Conservation (phyloP, 768 basidiomycete genomes). For the Xerocomellus dryophilus region DNA sequence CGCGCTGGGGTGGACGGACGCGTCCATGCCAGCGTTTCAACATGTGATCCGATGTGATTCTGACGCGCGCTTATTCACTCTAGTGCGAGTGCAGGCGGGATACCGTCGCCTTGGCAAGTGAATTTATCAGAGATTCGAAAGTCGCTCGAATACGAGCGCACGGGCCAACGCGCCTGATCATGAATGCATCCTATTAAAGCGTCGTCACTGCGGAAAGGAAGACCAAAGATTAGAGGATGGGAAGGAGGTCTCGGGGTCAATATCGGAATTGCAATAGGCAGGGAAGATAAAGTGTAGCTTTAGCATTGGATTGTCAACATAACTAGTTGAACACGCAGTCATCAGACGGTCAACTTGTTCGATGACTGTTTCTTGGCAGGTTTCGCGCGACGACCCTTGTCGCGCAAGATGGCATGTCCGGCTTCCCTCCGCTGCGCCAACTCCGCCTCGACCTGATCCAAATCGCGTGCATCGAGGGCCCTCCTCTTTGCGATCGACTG, state of each 20-base stretch:
- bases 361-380: background rate
- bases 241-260: background rate
- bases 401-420: constrained; percentile 23
- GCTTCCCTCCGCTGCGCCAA: constrained; percentile 25
- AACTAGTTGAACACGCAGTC: background rate
- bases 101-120: constrained; percentile 32
- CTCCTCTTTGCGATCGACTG: constrained; percentile 48
- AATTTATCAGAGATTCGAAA: constrained; percentile 30
- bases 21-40: background rate
- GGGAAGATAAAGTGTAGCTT: constrained; percentile 17
- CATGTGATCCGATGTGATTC: constrained; percentile 10
- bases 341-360: constrained; percentile 13
- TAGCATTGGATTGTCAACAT: constrained; percentile 14
- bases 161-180: constrained; percentile 13
- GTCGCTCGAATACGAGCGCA: constrained; percentile 30
- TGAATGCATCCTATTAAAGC: background rate
- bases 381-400: constrained; percentile 13
- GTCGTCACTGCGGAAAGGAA: background rate
- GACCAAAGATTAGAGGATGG: background rate
- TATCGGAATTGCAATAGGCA: too few species aligned
- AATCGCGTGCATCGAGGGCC: constrained; percentile 39
- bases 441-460: constrained; percentile 37
- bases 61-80: background rate
- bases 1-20: background rate
- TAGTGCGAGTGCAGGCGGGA: constrained; percentile 23